A percentile compares a stretch with the other conserved stretches of the same genome.
Evolutionary conservation across 2,329 filamentous ascomycete genomes (phyloP).

Genomic region (Drechslera avenae): DNA sequence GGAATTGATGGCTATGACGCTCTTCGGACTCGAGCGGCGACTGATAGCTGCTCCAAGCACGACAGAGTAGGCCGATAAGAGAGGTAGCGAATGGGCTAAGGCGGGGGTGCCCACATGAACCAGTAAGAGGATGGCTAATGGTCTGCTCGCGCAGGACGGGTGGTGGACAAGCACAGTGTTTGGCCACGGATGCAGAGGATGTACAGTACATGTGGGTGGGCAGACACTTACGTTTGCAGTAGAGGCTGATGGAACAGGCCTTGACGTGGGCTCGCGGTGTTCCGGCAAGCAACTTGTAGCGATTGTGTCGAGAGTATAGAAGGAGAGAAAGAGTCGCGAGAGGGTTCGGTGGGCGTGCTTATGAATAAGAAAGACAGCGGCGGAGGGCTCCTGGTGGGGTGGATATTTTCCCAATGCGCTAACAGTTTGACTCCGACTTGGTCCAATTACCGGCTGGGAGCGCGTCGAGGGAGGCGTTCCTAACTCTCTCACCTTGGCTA

Average conservation of each 20-base stretch:
- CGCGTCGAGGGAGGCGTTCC: constrained; percentile 30
- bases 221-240: constrained; percentile 39
- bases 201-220: constrained; percentile 19
- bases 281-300: constrained; percentile 39
- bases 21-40: constrained; percentile 22
- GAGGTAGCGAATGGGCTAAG: constrained; percentile 38
- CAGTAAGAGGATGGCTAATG: constrained; percentile 28
- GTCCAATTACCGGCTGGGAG: constrained; percentile 41
- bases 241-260: constrained; percentile 33
- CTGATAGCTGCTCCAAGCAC: constrained; percentile 35
- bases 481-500: constrained; percentile 21
- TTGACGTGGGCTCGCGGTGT: constrained; percentile 32
- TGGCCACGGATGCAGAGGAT: constrained; percentile 23
- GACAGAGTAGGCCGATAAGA: constrained; percentile 39
- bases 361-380: constrained; percentile 42
- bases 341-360: constrained; percentile 37
- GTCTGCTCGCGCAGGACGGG: constrained; percentile 24
- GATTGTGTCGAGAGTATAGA: constrained; percentile 19
- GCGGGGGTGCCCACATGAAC: constrained; percentile 33
- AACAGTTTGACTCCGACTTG: constrained; percentile 37
- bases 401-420: constrained; percentile 43
- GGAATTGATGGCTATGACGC: constrained; percentile 33
- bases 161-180: constrained; percentile 20
- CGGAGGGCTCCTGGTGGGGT: constrained; percentile 41
- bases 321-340: constrained; percentile 22